Conservation (phyloP, 1,284 basidiomycete genomes). For the Puccinia brachypodii region DNA sequence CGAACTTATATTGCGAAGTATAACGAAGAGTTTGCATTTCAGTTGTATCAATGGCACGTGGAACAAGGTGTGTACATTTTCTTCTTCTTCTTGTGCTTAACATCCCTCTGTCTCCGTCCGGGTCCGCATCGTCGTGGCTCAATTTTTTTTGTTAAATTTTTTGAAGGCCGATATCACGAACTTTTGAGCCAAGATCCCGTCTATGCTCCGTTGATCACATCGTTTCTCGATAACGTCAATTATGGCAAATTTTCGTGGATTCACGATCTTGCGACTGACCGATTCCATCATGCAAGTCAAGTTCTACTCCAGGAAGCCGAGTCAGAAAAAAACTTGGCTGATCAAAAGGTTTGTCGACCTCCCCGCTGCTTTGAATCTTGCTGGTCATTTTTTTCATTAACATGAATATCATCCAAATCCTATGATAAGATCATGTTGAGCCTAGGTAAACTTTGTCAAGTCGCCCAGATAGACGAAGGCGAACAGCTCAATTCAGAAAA, state of each 20-base stretch:
- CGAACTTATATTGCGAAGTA: conserved; percentile 76
- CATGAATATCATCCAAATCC: not conserved
- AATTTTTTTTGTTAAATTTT: not conserved
- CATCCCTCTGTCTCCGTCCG: not conserved
- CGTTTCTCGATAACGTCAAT: conserved; percentile 35
- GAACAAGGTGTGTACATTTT: conserved; percentile 58
- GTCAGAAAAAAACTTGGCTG: conserved; percentile 64
- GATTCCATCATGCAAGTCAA: conserved; percentile 68
- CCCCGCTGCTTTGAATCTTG: not conserved
- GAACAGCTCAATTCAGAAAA: conserved; percentile 51
- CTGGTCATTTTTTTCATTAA: not conserved
- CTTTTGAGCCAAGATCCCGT: conserved; percentile 33
- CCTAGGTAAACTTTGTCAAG: conserved; percentile 80
- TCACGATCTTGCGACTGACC: conserved; percentile 74
- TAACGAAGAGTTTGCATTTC: conserved; percentile 78
- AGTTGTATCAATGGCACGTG: conserved; percentile 73
- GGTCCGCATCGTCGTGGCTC: not conserved
- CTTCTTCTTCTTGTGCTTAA: not conserved
- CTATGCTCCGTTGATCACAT: conserved; percentile 31
- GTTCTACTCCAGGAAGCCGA: conserved; percentile 68
- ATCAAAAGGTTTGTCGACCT: conserved; percentile 65
- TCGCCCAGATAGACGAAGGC: conserved; percentile 67
- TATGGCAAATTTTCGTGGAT: conserved; percentile 69
- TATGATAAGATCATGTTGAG: conserved; percentile 75
- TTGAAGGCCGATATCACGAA: conserved; percentile 68